A percentile compares a stretch with the other conserved stretches of the same genome.
Evolutionary conservation across 345 rosid genomes (phyloP).

Genomic region (Leavenworthia alabamica): DNA sequence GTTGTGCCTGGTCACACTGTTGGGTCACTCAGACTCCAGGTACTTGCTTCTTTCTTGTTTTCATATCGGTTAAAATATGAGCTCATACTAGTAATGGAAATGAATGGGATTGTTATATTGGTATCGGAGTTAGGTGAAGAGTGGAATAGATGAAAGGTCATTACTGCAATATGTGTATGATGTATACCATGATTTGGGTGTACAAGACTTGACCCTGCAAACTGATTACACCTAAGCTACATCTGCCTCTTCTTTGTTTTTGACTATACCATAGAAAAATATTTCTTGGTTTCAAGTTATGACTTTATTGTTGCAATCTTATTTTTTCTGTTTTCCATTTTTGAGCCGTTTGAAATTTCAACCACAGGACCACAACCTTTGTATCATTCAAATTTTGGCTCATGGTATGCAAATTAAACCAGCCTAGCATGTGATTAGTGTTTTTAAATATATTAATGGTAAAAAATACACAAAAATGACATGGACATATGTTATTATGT

Average conservation of each 20-base stretch:
- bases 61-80: background rate
- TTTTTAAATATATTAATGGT: too few relatives aligned
- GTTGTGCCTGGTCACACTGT: conserved; percentile 84
- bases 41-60: conserved; percentile 12
- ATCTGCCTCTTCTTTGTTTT: too few relatives aligned
- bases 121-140: conserved; percentile 46
- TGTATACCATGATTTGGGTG: conserved; percentile 77
- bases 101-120: background rate
- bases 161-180: conserved; percentile 52
- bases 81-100: background rate
- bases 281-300: conserved; percentile 11
- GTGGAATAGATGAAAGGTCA: conserved; percentile 52
- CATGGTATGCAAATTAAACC: too few relatives aligned
- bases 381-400: conserved; percentile 35
- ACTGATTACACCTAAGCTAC: conserved; percentile 38
- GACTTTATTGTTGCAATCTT: background rate
- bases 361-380: conserved; percentile 15
- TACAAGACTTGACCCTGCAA: conserved; percentile 80
- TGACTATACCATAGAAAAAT: background rate
- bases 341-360: conserved; percentile 8
- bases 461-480: too few relatives aligned
- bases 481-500: too few relatives aligned
- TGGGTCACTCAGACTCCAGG: conserved; percentile 79
- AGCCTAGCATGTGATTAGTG: too few relatives aligned
- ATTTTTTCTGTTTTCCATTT: background rate